Base-by-base conservation (phyloP, 2,329 filamentous ascomycete genomes). In the Ophiostoma montium region DNA sequence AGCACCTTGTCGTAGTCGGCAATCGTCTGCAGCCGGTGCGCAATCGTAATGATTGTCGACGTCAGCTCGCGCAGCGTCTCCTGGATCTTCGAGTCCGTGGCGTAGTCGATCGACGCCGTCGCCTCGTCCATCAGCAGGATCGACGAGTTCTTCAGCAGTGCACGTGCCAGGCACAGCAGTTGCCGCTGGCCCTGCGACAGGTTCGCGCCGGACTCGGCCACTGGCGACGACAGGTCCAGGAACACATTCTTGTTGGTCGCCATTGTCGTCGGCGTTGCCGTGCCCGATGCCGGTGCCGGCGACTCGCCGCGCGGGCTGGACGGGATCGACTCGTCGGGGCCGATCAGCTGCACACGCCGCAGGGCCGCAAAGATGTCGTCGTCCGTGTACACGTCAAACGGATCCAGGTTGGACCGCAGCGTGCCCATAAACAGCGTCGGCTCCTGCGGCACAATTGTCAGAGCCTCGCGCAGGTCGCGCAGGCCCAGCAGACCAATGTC, bases 101-200 rank as follows among this genome's bases (percentile, higher is more conserved):
- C 84, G 65, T 96, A 96, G 67, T 98, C 92, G 60, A 98, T 96
- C 0, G 86, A 94, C 0, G 92, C 92, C 0, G 92, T 98, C 1
- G 92, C 92, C 70, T 98, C 92, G 65, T 98, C 92, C 92, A 98
- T 96, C 61, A 98, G 83, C n/a, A 98, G 72, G 2, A 98, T 88
- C 55, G 85, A 89, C 0, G 92, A 89, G 32, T 79, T 78, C 67
- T 94, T 95, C 54, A 98, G 82, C 57, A 98, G 78, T 0, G 92
- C 92, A 49, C 92, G 82, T 0, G 90, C 92, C 10, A 98, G 78
- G 62, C 92, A 98, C 50, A 98, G 72, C 10, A 98, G 81, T 65
- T 98, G 92, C 8, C 92, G 81, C 63, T 98, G 92, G 43, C 92
- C 92, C 65, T 98, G 92, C 0, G 90, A 96, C 11, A 98, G 74